Conservation (phyloP, 495 filamentous ascomycete species). For the Neurospora sp. region DNA sequence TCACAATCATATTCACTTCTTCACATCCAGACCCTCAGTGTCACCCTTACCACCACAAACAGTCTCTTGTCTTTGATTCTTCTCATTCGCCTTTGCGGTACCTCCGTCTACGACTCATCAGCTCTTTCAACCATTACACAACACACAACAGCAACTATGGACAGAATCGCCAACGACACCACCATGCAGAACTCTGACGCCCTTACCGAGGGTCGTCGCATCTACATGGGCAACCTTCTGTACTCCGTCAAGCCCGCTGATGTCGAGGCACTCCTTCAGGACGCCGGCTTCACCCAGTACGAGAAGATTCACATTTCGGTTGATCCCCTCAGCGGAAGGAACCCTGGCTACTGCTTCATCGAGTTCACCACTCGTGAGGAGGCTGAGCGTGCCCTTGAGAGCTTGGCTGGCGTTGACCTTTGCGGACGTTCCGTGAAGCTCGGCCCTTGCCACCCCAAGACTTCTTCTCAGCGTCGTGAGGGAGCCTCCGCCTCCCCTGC, state of each 20-base stretch:
- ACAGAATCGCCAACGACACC: not conserved
- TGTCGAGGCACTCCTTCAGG: slow-evolving; percentile 45
- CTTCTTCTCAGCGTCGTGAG: not conserved
- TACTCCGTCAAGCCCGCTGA: slow-evolving; percentile 54
- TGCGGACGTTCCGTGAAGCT: slow-evolving; percentile 49
- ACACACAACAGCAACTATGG: not conserved
- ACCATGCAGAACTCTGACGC: slow-evolving; percentile 20
- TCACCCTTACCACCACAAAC: not conserved
- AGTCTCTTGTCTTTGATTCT: not conserved
- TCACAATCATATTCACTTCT: not conserved
- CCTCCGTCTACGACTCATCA: not conserved
- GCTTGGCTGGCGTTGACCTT: slow-evolving; percentile 42
- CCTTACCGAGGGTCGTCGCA: slow-evolving; percentile 39
- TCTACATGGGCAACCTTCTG: slow-evolving; percentile 61
- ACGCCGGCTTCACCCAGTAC: slow-evolving; percentile 32
- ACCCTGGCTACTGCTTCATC: slow-evolving; percentile 64
- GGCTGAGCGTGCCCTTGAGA: slow-evolving; percentile 45
- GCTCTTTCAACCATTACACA: not conserved
- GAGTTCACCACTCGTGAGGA: slow-evolving; percentile 47
- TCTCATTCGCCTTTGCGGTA: not conserved
- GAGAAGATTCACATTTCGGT: slow-evolving; percentile 56
- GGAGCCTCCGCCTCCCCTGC: not conserved
- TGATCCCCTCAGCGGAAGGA: slow-evolving; percentile 55
- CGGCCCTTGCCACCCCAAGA: slow-evolving; percentile 46
- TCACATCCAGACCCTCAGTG: not conserved